These are phyloP conservation scores for Dissophora ornata DNA, from an alignment of 192 early-diverging fungal species.

Conservation along the genomic window DNA sequence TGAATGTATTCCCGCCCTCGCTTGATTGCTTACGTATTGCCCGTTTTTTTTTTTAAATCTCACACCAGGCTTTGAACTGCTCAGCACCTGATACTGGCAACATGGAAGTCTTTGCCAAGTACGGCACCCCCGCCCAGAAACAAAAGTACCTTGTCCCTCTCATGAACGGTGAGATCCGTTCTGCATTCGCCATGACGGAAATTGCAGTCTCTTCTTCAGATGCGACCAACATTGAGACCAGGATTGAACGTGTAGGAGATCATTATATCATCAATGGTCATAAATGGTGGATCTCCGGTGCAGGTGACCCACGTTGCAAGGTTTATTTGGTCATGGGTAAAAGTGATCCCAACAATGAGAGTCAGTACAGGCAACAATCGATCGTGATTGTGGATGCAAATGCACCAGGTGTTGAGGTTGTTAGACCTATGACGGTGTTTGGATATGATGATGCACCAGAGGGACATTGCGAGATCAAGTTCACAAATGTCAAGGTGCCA, in stretches of 20 bases:
- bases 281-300: conserved; percentile 99
- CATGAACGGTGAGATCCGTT: conserved; percentile 91
- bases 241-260: conserved; percentile 74
- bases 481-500: conserved; percentile 90
- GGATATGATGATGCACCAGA: conserved; percentile 97
- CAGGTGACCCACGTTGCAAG: conserved; percentile 92
- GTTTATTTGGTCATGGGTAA: conserved; percentile 96
- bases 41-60: too few relatives aligned
- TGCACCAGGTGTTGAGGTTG: conserved; percentile 84
- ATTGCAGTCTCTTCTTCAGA: conserved; percentile 95
- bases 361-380: conserved; percentile 87
- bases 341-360: conserved; percentile 71
- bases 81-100: conserved; percentile 97
- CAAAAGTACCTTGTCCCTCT: conserved; percentile 81
- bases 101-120: conserved; percentile 99
- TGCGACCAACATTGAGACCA: conserved; percentile 95
- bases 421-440: conserved; percentile 89
- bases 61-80: conserved; percentile 94
- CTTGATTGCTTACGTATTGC: too few relatives aligned
- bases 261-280: conserved; percentile 80
- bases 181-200: conserved; percentile 99
- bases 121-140: conserved; percentile 89
- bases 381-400: conserved; percentile 89
- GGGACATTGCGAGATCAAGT: conserved; percentile 95
- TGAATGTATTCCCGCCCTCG: background rate